A percentile compares a stretch with the other conserved stretches of the same genome.
These are phyloP conservation scores for Tetrapyrgos nigripes DNA, from an alignment of 1,284 basidiomycete species.

Conservation along the genomic window DNA sequence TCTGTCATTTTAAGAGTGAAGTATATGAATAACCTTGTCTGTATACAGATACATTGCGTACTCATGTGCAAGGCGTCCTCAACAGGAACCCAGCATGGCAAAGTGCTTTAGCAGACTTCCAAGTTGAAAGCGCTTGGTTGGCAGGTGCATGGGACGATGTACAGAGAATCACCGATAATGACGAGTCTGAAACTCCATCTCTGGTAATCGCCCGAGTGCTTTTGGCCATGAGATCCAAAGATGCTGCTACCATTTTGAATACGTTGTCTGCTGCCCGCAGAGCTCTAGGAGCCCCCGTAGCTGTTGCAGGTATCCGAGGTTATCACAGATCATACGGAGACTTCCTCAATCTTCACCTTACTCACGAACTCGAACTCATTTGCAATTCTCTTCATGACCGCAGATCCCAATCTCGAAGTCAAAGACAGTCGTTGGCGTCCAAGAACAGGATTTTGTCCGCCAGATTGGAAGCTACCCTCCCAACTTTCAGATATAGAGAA, in stretches of 20 bases:
- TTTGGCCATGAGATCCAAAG: conserved; percentile 75
- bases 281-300: conserved; percentile 82
- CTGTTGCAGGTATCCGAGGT: conserved; percentile 78
- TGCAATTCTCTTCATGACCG: conserved; percentile 51
- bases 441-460: conserved; percentile 57
- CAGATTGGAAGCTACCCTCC: conserved; percentile 83
- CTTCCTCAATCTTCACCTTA: conserved; percentile 85
- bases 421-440: conserved; percentile 41
- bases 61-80: conserved; percentile 93
- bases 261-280: conserved; percentile 75
- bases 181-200: conserved; percentile 60
- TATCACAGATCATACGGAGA: conserved; percentile 92
- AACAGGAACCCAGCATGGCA: conserved; percentile 90
- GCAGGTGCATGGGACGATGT: conserved; percentile 93
- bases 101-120: conserved; percentile 79
- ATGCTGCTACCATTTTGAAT: conserved; percentile 50
- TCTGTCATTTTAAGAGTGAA: background rate
- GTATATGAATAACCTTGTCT: background rate
- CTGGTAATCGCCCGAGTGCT: conserved; percentile 86
- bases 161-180: conserved; percentile 59
- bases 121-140: conserved; percentile 96
- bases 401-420: conserved; percentile 33
- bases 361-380: conserved; percentile 89
- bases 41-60: conserved; percentile 86
- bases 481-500: conserved; percentile 93